phyloP scores from a whole-genome alignment of 257 asterid genomes.

The Nicotiana obtusifolia region DNA sequence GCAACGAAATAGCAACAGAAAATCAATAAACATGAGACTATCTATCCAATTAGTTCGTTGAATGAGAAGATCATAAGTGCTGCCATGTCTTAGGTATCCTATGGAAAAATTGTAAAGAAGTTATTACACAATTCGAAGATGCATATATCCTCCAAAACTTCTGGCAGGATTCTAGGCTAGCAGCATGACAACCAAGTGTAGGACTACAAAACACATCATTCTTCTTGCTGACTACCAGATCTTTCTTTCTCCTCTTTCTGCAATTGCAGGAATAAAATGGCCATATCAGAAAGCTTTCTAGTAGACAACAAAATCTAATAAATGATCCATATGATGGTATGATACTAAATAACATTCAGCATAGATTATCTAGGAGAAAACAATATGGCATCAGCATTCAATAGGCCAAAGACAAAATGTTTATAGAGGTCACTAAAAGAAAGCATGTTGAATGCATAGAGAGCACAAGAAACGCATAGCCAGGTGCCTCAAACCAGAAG shows the following conservation, averaged over 20 bases:
- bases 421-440: not conserved
- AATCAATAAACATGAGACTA: not conserved
- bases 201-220: not conserved
- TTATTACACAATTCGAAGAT: not conserved
- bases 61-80: not conserved
- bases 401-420: not conserved
- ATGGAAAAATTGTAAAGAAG: not conserved
- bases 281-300: not conserved
- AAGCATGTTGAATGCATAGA: not conserved
- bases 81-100: not conserved
- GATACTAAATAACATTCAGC: not conserved
- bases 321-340: not conserved
- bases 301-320: not conserved
- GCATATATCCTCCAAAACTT: not conserved
- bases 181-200: not conserved
- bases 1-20: not conserved
- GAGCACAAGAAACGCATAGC: not conserved
- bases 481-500: not conserved
- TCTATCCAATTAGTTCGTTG: not conserved
- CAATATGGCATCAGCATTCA: not conserved
- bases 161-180: not conserved
- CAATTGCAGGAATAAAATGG: not conserved
- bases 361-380: not conserved
- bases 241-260: conserved; percentile 3
- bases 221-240: not conserved